A percentile compares a stretch with the other conserved stretches of the same genome.
phyloP scores from a whole-genome alignment of 2,329 filamentous ascomycete species.

The Colletotrichum aenigma region DNA sequence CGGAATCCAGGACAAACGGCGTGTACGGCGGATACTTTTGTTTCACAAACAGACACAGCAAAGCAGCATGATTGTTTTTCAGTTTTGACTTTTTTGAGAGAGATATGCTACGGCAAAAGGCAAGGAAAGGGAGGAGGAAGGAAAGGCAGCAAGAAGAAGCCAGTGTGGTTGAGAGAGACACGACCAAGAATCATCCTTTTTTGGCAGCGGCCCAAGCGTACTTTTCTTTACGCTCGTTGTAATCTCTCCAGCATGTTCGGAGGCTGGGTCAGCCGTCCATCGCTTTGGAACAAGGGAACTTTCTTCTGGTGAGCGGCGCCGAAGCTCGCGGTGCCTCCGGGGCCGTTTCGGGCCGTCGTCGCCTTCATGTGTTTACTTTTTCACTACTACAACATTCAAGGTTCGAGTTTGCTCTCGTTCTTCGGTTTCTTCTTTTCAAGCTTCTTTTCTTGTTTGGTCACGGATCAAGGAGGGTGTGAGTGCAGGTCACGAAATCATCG shows the following conservation, averaged over 20 bases:
- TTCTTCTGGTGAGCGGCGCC: slow-evolving; percentile 8
- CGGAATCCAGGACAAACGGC: slow-evolving; percentile 26
- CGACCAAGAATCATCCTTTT: slow-evolving; percentile 23
- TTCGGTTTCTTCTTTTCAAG: slow-evolving; percentile 26
- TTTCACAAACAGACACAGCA: slow-evolving; percentile 28
- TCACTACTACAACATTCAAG: not conserved
- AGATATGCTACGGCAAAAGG: slow-evolving; percentile 17
- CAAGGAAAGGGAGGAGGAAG: not conserved
- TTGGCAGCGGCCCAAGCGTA: slow-evolving; percentile 32
- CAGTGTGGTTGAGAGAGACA: not conserved
- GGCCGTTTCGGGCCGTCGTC: slow-evolving; percentile 24
- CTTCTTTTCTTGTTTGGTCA: not conserved
- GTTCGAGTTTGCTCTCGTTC: not conserved
- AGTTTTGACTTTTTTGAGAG: slow-evolving; percentile 26
- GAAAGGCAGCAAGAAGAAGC: not conserved
- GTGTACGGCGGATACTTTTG: slow-evolving; percentile 28
- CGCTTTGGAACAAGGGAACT: slow-evolving; percentile 24
- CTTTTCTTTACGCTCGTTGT: slow-evolving; percentile 58
- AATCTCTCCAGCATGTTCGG: slow-evolving; percentile 43
- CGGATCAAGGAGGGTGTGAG: slow-evolving; percentile 2
- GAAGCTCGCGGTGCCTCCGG: slow-evolving; percentile 18
- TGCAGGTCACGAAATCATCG: slow-evolving; percentile 18
- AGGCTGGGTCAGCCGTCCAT: slow-evolving; percentile 38
- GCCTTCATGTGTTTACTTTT: slow-evolving; percentile 43
- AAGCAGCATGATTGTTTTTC: slow-evolving; percentile 28